phyloP scores from a whole-genome alignment of 768 basidiomycete species.

The Tulasnella sp. region DNA sequence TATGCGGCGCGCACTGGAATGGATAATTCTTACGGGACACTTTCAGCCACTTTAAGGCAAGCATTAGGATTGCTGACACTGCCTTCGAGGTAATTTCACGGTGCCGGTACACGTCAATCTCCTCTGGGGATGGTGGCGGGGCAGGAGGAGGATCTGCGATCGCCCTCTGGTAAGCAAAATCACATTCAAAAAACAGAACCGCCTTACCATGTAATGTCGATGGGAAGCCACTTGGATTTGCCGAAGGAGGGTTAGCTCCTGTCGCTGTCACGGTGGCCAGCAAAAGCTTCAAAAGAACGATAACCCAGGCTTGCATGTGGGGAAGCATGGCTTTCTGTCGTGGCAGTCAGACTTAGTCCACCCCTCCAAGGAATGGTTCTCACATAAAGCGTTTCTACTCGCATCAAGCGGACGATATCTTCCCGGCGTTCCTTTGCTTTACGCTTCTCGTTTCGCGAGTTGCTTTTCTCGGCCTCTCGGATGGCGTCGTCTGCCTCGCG shows the following conservation, averaged over 20 bases:
- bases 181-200: constrained; percentile 44
- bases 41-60: constrained; percentile 98
- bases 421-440: constrained; percentile 70
- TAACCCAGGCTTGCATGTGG: constrained; percentile 84
- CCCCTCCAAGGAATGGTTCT: constrained; percentile 42
- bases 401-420: constrained; percentile 82
- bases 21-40: constrained; percentile 76
- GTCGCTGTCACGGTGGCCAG: constrained; percentile 91
- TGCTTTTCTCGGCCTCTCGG: constrained; percentile 50
- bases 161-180: constrained; percentile 1
- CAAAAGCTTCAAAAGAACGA: constrained; percentile 89
- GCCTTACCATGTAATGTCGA: constrained; percentile 56
- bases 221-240: constrained; percentile 67
- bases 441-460: constrained; percentile 55
- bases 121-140: constrained; percentile 76
- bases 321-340: constrained; percentile 79
- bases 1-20: neutral
- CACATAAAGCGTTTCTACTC: constrained; percentile 94
- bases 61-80: constrained; percentile 88
- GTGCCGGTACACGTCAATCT: constrained; percentile 91
- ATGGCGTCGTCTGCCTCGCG: constrained; percentile 62
- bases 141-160: constrained; percentile 44
- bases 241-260: constrained; percentile 62
- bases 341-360: neutral
- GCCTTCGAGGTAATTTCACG: constrained; percentile 98